Base-by-base conservation (phyloP, 1,284 basidiomycete species). In the Austropuccinia psidii region DNA sequence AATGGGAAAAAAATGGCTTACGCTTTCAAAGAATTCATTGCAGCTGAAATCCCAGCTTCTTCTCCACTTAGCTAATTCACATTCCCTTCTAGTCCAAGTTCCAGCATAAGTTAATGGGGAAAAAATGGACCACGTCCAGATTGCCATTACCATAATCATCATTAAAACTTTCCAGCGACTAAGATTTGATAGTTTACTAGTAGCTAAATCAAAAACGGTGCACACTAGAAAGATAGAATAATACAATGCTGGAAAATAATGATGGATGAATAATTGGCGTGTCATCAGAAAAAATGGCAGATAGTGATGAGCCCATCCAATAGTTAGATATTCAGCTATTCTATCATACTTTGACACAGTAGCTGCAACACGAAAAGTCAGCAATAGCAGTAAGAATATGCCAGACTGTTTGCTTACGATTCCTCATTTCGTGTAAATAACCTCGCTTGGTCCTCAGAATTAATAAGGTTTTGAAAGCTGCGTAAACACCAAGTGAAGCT, bases 31-130 rank as follows among this genome's bases (percentile, higher is more conserved):
- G 13, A 58, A 60, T n/a, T 77, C 88, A 74, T 79, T 90, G 88
- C 94, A 98, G 72, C 88, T 87, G 80, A 98, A 98, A 81, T 99
- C 96, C 95, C 96, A 98, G 1, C 87, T 89, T 83, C 88, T 90
- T 69, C 93, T 78, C 91, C 91, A 93, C 79, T 88, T 88, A 5
- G 93, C 88, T 55, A 83, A 85, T 75, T 86, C 82, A 79, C 95
- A 98, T 75, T 90, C 85, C 13, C 79, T 79, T 81, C 85, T 88
- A 35, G 93, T 98, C 96, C 96, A 98, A 0, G 86, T 84, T 21
- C 82, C 85, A 0, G 91, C 96, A 80, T 98, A 98, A 0, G 87
- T 84, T 60, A 98, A 81, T 0, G 95, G 90, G 76, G 88, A 89
- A 79, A 93, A 90, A 78, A 89, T 85, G 57, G 84, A 83, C 82